phyloP scores from a whole-genome alignment of 257 asterid genomes.

The Rubia yunnanensis region DNA sequence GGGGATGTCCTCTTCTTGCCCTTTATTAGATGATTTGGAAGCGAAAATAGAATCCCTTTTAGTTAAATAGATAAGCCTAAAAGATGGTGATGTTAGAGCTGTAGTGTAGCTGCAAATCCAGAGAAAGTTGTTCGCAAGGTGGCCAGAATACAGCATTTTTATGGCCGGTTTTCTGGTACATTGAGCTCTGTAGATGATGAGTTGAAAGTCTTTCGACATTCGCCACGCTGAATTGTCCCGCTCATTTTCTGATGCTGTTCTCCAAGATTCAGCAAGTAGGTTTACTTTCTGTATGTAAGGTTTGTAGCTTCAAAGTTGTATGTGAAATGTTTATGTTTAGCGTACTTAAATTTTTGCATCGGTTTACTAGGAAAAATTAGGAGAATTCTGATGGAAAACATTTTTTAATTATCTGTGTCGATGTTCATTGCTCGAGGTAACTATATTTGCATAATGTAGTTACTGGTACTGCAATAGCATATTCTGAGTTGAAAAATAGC shows the following conservation, averaged over 20 bases:
- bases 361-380: slow-evolving; percentile 41
- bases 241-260: slow-evolving; percentile 74
- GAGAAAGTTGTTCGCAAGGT: too few relatives aligned
- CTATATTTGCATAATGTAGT: too few relatives aligned
- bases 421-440: slow-evolving; percentile 94
- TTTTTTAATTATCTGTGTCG: slow-evolving; percentile 79
- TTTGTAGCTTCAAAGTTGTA: background rate
- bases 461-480: too few relatives aligned
- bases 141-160: too few relatives aligned
- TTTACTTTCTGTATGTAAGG: background rate
- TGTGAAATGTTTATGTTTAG: background rate
- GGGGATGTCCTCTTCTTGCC: slow-evolving; percentile 52
- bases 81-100: slow-evolving; percentile 21
- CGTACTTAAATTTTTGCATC: slow-evolving; percentile 8
- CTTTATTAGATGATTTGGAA: slow-evolving; percentile 41
- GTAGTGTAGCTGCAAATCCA: too few relatives aligned
- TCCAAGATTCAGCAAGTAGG: slow-evolving; percentile 67
- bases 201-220: too few relatives aligned
- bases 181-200: too few relatives aligned
- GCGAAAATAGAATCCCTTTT: slow-evolving; percentile 24
- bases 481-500: too few relatives aligned
- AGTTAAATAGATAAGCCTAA: slow-evolving; percentile 33
- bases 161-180: too few relatives aligned
- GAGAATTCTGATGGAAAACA: slow-evolving; percentile 54
- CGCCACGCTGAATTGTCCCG: slow-evolving; percentile 75